phyloP scores from a whole-genome alignment of 2,329 filamentous ascomycete genomes.

The Trichoderma aggressivum region DNA sequence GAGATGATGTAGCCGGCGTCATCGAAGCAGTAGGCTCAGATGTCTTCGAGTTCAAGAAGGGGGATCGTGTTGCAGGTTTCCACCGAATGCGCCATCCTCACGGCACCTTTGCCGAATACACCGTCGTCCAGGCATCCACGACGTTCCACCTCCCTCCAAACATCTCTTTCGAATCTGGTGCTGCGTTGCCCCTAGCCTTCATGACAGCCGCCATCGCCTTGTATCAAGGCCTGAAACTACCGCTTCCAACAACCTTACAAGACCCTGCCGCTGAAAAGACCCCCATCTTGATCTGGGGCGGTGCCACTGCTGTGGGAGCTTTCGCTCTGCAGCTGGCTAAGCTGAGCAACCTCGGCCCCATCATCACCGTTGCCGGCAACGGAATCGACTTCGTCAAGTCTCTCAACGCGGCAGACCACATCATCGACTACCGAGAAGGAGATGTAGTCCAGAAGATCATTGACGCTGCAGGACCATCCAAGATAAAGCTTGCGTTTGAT shows the following conservation, averaged over 20 bases:
- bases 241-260: constrained; percentile 48
- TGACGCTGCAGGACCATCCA: not conserved
- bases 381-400: constrained; percentile 8
- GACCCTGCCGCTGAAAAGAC: constrained; percentile 24
- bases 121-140: constrained; percentile 50
- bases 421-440: not conserved
- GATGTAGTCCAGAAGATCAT: not conserved
- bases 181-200: constrained; percentile 54
- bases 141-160: constrained; percentile 52
- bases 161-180: constrained; percentile 47
- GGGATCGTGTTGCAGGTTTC: constrained; percentile 46
- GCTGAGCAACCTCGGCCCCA: constrained; percentile 51
- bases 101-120: constrained; percentile 59
- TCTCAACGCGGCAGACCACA: not conserved
- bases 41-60: constrained; percentile 26
- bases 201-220: constrained; percentile 53
- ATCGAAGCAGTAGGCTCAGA: constrained; percentile 24
- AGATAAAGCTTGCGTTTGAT: not conserved
- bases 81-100: constrained; percentile 48
- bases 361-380: constrained; percentile 56
- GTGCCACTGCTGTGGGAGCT: constrained; percentile 50
- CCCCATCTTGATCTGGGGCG: constrained; percentile 47
- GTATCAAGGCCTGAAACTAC: constrained; percentile 38
- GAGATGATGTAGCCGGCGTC: constrained; percentile 28
- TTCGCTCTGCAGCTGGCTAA: constrained; percentile 55